Evolutionary conservation across 2,329 filamentous ascomycete genomes (phyloP).

Genomic region (Sporothrix inflata): DNA sequence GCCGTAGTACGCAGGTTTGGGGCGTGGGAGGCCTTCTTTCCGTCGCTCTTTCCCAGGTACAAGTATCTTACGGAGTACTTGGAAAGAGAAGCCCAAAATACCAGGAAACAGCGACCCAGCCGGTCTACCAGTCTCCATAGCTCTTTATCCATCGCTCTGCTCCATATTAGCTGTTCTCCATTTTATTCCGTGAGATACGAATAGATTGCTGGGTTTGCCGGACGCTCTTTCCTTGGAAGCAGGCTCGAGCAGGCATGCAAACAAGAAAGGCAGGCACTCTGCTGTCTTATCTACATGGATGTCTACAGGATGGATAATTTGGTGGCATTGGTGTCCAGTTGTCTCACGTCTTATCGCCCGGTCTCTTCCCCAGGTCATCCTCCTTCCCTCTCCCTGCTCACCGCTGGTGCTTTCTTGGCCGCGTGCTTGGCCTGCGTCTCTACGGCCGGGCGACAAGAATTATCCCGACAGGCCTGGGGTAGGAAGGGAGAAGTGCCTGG

Average conservation of each 20-base stretch:
- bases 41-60: slow-evolving; percentile 3
- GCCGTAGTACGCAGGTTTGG: not conserved
- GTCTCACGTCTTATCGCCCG: slow-evolving; percentile 14
- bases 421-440: slow-evolving; percentile 10
- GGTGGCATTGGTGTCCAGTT: slow-evolving; percentile 2
- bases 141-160: not conserved
- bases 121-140: not conserved
- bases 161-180: slow-evolving; percentile 7
- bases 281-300: slow-evolving; percentile 10
- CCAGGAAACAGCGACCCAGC: slow-evolving; percentile 1
- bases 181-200: not conserved
- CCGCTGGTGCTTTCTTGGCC: slow-evolving; percentile 3
- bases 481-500: not conserved
- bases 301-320: not conserved
- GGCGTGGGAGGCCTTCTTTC: slow-evolving; percentile 2
- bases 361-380: not conserved
- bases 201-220: not conserved
- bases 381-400: not conserved
- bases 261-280: not conserved
- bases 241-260: not conserved
- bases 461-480: slow-evolving; percentile 2
- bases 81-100: not conserved
- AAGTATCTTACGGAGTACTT: not conserved
- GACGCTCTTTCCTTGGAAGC: slow-evolving; percentile 10
- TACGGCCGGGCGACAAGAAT: not conserved